These are phyloP conservation scores for Emergomyces orientalis DNA, from an alignment of 2,329 filamentous ascomycete species.

Conservation along the genomic window DNA sequence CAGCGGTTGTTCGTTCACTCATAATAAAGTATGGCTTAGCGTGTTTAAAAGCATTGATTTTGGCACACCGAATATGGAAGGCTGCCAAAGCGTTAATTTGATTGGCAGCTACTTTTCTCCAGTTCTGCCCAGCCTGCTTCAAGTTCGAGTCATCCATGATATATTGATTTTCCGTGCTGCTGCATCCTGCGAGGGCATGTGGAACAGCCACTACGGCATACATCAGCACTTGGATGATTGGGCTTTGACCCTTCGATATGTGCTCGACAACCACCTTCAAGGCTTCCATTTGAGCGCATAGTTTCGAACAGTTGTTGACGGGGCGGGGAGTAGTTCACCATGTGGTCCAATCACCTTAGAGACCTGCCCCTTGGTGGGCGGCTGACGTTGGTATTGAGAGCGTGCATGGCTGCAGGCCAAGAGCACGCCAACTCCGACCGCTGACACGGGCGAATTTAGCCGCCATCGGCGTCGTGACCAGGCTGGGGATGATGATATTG, in stretches of 20 bases:
- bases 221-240: neutral
- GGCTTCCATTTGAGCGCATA: neutral
- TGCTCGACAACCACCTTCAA: too few species aligned
- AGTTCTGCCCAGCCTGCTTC: neutral
- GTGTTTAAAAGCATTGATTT: too few species aligned
- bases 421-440: neutral
- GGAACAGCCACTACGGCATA: neutral
- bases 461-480: neutral
- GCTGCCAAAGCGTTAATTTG: neutral
- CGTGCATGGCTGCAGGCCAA: neutral
- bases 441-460: neutral
- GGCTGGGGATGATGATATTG: neutral
- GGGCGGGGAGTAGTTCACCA: neutral
- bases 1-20: too few species aligned
- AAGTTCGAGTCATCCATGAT: too few species aligned
- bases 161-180: neutral
- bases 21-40: too few species aligned
- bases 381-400: neutral
- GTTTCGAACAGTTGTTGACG: neutral
- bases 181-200: neutral
- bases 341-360: neutral
- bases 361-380: neutral
- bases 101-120: too few species aligned
- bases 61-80: neutral
- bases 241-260: neutral